Percentiles rank a stretch among this genome's conserved stretches.
Evolutionary conservation across 352 stramenopile genomes (phyloP).

Genomic region (Phytopythium boreale): DNA sequence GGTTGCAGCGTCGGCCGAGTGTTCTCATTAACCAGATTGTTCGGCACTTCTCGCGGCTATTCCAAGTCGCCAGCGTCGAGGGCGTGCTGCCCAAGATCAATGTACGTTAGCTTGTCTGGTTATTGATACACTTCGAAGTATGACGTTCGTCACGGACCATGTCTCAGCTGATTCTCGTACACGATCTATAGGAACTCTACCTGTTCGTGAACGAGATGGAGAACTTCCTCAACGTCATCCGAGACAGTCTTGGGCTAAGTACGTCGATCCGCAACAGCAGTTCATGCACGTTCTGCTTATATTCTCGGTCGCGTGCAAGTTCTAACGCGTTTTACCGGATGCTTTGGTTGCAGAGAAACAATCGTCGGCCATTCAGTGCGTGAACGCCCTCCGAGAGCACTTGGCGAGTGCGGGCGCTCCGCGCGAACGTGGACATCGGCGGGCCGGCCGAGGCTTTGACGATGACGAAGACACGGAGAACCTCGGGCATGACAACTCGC

Average conservation of each 20-base stretch:
- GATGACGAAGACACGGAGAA: constrained; percentile 17
- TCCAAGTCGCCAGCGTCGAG: constrained; percentile 82
- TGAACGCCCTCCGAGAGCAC: constrained; percentile 46
- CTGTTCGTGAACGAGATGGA: constrained; percentile 87
- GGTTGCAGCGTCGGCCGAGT: constrained; percentile 53
- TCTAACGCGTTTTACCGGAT: not conserved
- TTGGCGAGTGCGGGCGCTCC: constrained; percentile 17
- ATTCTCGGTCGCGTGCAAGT: no score
- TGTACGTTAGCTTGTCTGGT: constrained; percentile 20
- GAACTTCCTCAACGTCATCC: constrained; percentile 70
- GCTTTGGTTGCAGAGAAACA: constrained; percentile 28
- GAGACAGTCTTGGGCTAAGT: constrained; percentile 65
- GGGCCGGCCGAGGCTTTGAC: not conserved
- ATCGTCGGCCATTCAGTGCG: constrained; percentile 38
- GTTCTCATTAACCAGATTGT: constrained; percentile 87
- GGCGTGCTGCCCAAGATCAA: constrained; percentile 91
- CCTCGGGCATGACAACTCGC: constrained; percentile 9
- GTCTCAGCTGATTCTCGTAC: not conserved
- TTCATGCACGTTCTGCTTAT: not conserved
- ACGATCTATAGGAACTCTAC: constrained; percentile 66
- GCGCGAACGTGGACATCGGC: not conserved
- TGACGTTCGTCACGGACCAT: not conserved
- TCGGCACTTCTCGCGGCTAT: constrained; percentile 85
- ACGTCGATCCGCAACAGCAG: constrained; percentile 20
- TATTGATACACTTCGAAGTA: no score